These are phyloP conservation scores for Annona squamosa DNA, from an alignment of 164 flowering plant species.

Conservation along the genomic window DNA sequence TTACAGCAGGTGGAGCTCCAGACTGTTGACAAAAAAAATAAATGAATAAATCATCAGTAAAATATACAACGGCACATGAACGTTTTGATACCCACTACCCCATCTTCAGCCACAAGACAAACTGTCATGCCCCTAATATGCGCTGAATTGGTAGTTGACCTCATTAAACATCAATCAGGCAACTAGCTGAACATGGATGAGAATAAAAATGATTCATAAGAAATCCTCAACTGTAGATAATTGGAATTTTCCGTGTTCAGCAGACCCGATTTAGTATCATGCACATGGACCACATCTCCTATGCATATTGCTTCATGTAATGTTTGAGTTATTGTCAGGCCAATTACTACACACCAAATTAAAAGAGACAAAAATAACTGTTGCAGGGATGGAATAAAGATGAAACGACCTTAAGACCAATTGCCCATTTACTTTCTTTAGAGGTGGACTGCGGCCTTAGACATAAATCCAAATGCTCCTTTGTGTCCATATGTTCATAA, in stretches of 20 bases:
- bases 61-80: background rate
- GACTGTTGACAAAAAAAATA: conserved; percentile 10
- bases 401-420: conserved; percentile 67
- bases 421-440: conserved; percentile 70
- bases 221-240: too few relatives aligned
- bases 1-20: conserved; percentile 18
- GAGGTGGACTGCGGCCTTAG: conserved; percentile 34
- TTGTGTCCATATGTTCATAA: conserved; percentile 22
- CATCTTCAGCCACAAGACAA: background rate
- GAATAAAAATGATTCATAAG: too few relatives aligned
- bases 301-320: background rate
- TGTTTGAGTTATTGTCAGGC: background rate
- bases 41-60: background rate
- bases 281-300: background rate
- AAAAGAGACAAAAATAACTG: background rate
- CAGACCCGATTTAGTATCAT: background rate
- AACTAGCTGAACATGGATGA: too few relatives aligned
- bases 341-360: too few relatives aligned
- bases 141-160: too few relatives aligned
- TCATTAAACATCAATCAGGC: too few relatives aligned
- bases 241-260: background rate
- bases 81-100: background rate
- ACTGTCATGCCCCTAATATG: background rate
- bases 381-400: background rate
- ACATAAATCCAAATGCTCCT: conserved; percentile 34